Conservation (phyloP, 148 eudicot species). For the Suaeda aralocaspica region DNA sequence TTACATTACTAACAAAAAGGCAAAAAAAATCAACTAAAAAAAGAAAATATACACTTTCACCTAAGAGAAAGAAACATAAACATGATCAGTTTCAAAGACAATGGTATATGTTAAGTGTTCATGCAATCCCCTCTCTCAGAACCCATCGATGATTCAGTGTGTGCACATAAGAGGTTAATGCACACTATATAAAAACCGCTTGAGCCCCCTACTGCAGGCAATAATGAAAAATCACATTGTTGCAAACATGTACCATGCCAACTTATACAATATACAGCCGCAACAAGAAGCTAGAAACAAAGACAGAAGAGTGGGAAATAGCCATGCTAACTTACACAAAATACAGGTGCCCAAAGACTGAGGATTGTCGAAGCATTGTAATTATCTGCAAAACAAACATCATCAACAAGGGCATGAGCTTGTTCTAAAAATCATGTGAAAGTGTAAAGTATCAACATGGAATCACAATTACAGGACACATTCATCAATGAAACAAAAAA, state of each 20-base stretch:
- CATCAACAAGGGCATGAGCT: too few relatives aligned
- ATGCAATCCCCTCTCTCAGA: neutral
- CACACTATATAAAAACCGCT: neutral
- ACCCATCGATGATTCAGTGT: neutral
- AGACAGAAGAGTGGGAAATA: neutral
- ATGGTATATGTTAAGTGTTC: neutral
- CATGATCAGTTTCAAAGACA: neutral
- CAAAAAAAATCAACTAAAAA: too few relatives aligned
- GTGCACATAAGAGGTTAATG: neutral
- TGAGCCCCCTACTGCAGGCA: neutral
- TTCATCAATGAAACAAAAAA: neutral
- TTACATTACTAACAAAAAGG: too few relatives aligned
- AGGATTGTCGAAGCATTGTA: slow-evolving; percentile 77
- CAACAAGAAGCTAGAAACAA: neutral
- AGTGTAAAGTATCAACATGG: too few relatives aligned
- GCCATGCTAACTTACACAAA: slow-evolving; percentile 67
- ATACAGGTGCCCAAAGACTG: slow-evolving; percentile 88
- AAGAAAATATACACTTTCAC: neutral
- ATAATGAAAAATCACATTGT: neutral
- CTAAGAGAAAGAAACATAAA: neutral
- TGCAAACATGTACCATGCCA: slow-evolving; percentile 5
- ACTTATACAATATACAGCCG: neutral
- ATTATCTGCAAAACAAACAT: slow-evolving; percentile 61
- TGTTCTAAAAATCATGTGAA: too few relatives aligned
- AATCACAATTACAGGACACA: neutral